Evolutionary conservation across 2,329 filamentous ascomycete species (phyloP).

Genomic region (Penicillium sp.): DNA sequence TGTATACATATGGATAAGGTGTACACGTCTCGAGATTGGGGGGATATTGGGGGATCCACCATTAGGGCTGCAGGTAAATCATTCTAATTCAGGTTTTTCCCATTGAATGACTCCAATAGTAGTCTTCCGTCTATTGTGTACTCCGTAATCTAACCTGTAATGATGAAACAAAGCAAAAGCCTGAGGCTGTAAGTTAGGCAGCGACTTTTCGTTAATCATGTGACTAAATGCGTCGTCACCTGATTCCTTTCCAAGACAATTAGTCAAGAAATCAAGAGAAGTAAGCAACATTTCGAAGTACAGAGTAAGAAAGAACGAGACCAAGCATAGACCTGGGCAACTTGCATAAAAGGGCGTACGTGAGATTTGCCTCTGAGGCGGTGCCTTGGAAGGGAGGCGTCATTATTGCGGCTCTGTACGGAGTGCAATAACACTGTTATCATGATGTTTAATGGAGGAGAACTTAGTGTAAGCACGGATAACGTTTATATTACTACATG

Average conservation of each 20-base stretch:
- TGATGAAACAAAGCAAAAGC: not conserved
- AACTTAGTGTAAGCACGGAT: no score
- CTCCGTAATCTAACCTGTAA: not conserved
- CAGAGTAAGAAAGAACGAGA: not conserved
- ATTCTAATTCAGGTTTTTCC: not conserved
- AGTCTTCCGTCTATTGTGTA: no score
- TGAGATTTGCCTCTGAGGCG: conserved; percentile 3
- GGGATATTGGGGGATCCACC: not conserved
- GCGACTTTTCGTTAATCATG: not conserved
- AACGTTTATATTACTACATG: no score
- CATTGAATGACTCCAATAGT: not conserved
- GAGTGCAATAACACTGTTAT: not conserved
- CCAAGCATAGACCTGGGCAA: not conserved
- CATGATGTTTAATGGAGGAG: not conserved
- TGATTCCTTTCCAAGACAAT: not conserved
- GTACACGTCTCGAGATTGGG: not conserved
- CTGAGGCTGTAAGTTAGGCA: not conserved
- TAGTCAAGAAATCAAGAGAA: not conserved
- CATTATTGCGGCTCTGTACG: not conserved
- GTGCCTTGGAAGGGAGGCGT: not conserved
- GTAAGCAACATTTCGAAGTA: not conserved
- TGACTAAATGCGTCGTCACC: not conserved
- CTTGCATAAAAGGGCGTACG: not conserved
- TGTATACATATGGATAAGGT: not conserved
- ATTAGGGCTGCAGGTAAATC: conserved; percentile 6